These are phyloP conservation scores for Imleria badia DNA, from an alignment of 768 basidiomycete species.

Conservation along the genomic window DNA sequence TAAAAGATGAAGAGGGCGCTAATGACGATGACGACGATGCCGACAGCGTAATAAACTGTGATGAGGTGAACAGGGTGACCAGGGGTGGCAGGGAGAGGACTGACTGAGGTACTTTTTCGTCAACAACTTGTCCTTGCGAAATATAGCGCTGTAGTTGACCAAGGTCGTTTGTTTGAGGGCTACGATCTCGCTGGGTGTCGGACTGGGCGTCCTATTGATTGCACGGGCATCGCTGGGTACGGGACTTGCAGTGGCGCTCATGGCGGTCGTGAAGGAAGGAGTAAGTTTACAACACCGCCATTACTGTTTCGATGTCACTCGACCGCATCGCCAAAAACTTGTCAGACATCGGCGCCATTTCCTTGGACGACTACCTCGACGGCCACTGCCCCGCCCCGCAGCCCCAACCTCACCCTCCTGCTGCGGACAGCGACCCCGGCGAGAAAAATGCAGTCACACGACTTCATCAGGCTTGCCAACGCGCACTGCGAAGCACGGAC, in stretches of 20 bases:
- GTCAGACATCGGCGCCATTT: conserved; percentile 26
- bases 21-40: conserved; percentile 46
- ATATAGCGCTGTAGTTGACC: conserved; percentile 45
- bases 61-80: neutral
- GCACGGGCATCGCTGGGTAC: conserved; percentile 14
- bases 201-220: conserved; percentile 53
- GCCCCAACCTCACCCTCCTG: neutral
- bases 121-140: conserved; percentile 51
- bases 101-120: conserved; percentile 57
- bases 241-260: neutral
- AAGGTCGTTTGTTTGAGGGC: conserved; percentile 41
- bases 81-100: conserved; percentile 16
- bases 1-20: conserved; percentile 57
- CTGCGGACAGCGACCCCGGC: neutral
- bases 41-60: conserved; percentile 49
- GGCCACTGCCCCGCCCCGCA: neutral
- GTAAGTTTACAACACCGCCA: too few relatives aligned
- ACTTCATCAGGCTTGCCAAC: conserved; percentile 44
- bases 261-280: too few relatives aligned
- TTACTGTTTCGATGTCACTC: too few relatives aligned
- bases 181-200: conserved; percentile 58
- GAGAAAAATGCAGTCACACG: conserved; percentile 30
- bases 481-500: conserved; percentile 41
- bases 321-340: conserved; percentile 28
- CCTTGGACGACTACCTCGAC: conserved; percentile 29